Percentiles rank a stretch among this genome's conserved stretches.
Evolutionary conservation across 495 filamentous ascomycete species (phyloP).

Genomic region (Hypomontagnella submonticulosa): DNA sequence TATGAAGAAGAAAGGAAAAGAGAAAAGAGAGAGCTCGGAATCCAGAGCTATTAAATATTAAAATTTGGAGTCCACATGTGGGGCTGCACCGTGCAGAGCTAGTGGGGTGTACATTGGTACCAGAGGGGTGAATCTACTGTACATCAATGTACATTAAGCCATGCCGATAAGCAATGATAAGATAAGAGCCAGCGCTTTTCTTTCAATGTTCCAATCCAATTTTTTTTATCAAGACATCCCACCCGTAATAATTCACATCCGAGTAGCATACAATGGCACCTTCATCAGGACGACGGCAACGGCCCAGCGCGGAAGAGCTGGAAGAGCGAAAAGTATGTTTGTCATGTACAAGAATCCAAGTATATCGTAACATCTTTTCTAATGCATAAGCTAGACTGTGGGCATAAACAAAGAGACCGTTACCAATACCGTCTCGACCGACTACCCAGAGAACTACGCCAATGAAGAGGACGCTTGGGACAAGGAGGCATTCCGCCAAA

Average conservation of each 20-base stretch:
- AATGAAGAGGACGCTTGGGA: constrained; percentile 92
- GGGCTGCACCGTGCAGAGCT: constrained; percentile 18
- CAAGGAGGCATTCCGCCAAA: constrained; percentile 74
- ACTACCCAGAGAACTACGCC: constrained; percentile 90
- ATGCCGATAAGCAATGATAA: constrained; percentile 30
- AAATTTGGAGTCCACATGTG: constrained; percentile 8
- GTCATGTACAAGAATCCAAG: background rate
- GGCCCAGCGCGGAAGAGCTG: constrained; percentile 53
- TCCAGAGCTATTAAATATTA: constrained; percentile 8
- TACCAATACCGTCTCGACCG: constrained; percentile 84
- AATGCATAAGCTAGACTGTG: constrained; percentile 71
- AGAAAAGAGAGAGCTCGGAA: constrained; percentile 9
- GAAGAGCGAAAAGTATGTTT: constrained; percentile 55
- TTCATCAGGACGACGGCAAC: constrained; percentile 46
- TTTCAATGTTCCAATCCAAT: constrained; percentile 3
- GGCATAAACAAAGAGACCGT: constrained; percentile 88
- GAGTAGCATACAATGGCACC: constrained; percentile 53
- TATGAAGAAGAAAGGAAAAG: constrained; percentile 46
- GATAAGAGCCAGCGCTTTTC: constrained; percentile 28
- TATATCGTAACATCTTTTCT: constrained; percentile 1
- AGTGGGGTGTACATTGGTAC: constrained; percentile 18
- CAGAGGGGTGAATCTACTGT: constrained; percentile 35
- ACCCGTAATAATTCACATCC: constrained; percentile 18
- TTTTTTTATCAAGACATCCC: constrained; percentile 42
- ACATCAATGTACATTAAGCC: no score